phyloP scores from a whole-genome alignment of 163 green algal genomes.

The Scenedesmus sp. region DNA sequence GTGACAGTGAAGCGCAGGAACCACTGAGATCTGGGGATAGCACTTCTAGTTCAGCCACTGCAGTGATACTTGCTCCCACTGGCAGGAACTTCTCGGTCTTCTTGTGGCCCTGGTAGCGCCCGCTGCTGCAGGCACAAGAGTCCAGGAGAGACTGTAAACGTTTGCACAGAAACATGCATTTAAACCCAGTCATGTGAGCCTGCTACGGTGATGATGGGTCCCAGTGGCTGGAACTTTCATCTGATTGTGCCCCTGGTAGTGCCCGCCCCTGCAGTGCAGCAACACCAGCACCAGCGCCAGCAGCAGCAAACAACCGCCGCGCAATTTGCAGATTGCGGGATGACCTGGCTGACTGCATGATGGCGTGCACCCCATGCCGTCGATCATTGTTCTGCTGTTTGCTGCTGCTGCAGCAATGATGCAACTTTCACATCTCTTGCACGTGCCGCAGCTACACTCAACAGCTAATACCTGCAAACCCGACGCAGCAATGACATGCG shows the following conservation, averaged over 20 bases:
- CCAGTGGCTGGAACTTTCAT: constrained; percentile 74
- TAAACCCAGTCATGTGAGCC: too few relatives aligned
- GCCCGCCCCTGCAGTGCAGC: constrained; percentile 43
- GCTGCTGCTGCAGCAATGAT: constrained; percentile 13
- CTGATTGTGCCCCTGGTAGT: constrained; percentile 66
- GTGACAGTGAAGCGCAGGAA: too few relatives aligned
- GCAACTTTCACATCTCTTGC: too few relatives aligned
- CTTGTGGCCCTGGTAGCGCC: constrained; percentile 66
- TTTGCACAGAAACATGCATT: too few relatives aligned
- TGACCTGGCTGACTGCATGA: constrained; percentile 39
- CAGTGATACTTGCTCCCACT: constrained; percentile 69
- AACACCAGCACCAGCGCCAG: constrained; percentile 34
- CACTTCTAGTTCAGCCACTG: constrained; percentile 67
- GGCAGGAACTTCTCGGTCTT: constrained; percentile 75
- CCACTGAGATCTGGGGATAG: too few relatives aligned
- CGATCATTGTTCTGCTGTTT: constrained; percentile 39
- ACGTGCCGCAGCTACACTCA: background rate
- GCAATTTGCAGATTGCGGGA: constrained; percentile 15
- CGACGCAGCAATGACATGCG: too few relatives aligned
- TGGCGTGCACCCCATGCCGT: constrained; percentile 9
- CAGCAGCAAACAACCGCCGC: constrained; percentile 32
- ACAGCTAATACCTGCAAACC: too few relatives aligned
- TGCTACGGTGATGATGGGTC: constrained; percentile 69
- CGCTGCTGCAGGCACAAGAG: constrained; percentile 45
- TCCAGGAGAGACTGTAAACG: background rate